A percentile compares a stretch with the other conserved stretches of the same genome.
phyloP scores from a whole-genome alignment of 2,329 filamentous ascomycete species.

The Ceratocystis eucalypticola region DNA sequence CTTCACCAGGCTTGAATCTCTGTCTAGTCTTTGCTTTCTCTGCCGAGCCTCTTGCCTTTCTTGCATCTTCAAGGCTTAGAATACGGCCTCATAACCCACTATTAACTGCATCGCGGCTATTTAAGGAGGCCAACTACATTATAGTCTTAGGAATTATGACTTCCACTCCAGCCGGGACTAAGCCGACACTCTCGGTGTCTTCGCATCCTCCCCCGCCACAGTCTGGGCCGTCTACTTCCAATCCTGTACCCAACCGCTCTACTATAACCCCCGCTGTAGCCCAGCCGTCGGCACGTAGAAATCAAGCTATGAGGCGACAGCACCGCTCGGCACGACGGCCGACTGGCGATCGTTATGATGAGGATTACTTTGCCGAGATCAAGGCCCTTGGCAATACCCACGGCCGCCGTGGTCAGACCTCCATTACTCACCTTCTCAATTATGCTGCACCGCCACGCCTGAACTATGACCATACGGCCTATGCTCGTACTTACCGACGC shows the following conservation, averaged over 20 bases:
- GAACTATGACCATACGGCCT: constrained; percentile 42
- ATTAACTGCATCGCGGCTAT: background rate
- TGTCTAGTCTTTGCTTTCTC: background rate
- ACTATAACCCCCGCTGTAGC: constrained; percentile 16
- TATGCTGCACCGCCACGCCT: constrained; percentile 63
- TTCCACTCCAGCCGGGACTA: background rate
- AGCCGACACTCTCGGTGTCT: background rate
- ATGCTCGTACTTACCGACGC: constrained; percentile 47
- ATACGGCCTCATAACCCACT: no score
- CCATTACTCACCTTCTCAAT: constrained; percentile 92
- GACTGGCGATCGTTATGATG: constrained; percentile 37
- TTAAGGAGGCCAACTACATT: background rate
- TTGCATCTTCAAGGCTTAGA: no score
- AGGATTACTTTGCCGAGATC: constrained; percentile 78
- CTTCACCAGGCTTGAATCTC: background rate
- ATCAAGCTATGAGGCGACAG: constrained; percentile 63
- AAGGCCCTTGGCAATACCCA: constrained; percentile 43
- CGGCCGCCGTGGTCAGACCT: constrained; percentile 82
- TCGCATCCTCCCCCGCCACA: background rate
- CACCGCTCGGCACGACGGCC: constrained; percentile 72
- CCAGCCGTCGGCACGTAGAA: constrained; percentile 50
- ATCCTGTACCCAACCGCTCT: background rate
- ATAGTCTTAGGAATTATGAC: background rate
- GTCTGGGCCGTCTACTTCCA: background rate
- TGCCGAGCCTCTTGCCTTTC: no score